phyloP scores from a whole-genome alignment of 257 asterid species.

The Fraxinus anomala region DNA sequence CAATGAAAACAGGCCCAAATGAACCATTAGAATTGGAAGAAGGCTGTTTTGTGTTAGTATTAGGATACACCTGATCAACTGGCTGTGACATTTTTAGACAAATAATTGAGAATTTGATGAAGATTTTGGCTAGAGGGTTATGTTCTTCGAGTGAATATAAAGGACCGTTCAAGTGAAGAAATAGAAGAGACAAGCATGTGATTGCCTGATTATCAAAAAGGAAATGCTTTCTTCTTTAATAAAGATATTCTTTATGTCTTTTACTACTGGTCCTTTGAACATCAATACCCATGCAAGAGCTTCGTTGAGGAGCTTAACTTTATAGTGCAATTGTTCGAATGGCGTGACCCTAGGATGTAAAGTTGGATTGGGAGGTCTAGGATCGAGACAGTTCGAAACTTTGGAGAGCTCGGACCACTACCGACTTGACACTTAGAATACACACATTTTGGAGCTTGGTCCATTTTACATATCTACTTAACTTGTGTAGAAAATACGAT shows the following conservation, averaged over 20 bases:
- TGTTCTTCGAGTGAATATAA: constrained; percentile 50
- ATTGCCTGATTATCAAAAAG: constrained; percentile 31
- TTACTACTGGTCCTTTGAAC: constrained; percentile 35
- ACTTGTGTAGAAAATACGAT: too few species aligned
- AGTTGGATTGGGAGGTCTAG: constrained; percentile 29
- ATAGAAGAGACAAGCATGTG: constrained; percentile 13
- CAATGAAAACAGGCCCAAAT: constrained; percentile 71
- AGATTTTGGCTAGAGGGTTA: constrained; percentile 1
- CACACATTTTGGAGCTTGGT: too few species aligned
- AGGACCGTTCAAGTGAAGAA: constrained; percentile 33
- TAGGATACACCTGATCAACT: constrained; percentile 47
- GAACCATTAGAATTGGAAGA: constrained; percentile 63
- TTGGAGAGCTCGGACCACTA: neutral
- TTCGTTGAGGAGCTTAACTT: neutral
- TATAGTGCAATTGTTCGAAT: constrained; percentile 40
- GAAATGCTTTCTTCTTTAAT: constrained; percentile 49
- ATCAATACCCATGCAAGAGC: constrained; percentile 8
- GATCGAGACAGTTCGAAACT: neutral
- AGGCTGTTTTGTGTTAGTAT: constrained; percentile 37
- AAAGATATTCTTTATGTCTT: constrained; percentile 67
- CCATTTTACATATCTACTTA: too few species aligned
- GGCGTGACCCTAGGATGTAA: neutral
- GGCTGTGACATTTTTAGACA: constrained; percentile 49
- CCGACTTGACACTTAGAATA: neutral
- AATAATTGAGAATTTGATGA: neutral